Percentiles rank a stretch among this genome's conserved stretches.
Conservation (phyloP, 768 basidiomycete genomes). For the Hydnomerulius pinastri region DNA sequence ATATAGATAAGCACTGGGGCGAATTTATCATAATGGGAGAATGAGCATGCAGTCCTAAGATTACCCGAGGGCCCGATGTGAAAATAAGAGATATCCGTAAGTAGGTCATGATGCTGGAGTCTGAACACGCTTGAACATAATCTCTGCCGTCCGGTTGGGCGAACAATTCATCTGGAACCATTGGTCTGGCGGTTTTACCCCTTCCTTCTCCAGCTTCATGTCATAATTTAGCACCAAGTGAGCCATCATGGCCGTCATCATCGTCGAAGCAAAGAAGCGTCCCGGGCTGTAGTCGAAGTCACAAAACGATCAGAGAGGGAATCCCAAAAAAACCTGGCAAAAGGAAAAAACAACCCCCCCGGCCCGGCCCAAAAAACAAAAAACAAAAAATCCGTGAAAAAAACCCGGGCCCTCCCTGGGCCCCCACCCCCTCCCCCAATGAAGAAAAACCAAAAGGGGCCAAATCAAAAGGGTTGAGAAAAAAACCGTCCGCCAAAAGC, state of each 20-base stretch:
- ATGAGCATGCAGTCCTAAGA: slow-evolving; percentile 3
- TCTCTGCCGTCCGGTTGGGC: slow-evolving; percentile 37
- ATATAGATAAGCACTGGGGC: slow-evolving; percentile 8
- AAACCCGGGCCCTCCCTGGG: slow-evolving; percentile 21
- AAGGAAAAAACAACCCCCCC: slow-evolving; percentile 35
- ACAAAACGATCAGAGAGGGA: slow-evolving; percentile 2
- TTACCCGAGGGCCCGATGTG: slow-evolving; percentile 11
- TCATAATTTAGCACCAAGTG: slow-evolving; percentile 43
- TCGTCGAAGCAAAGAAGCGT: slow-evolving; percentile 42
- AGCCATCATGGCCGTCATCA: slow-evolving; percentile 43
- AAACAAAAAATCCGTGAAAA: slow-evolving; percentile 33
- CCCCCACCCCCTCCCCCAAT: slow-evolving; percentile 26
- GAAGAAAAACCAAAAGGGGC: slow-evolving; percentile 43
- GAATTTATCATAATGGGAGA: slow-evolving; percentile 12
- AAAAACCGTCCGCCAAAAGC: slow-evolving; percentile 43
- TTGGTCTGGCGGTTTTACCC: slow-evolving; percentile 35
- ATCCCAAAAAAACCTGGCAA: not conserved
- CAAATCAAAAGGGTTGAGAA: slow-evolving; percentile 43
- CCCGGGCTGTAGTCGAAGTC: slow-evolving; percentile 36
- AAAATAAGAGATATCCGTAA: slow-evolving; percentile 4
- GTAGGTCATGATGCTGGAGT: slow-evolving; percentile 14
- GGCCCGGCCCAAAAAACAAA: slow-evolving; percentile 38
- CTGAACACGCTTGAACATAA: slow-evolving; percentile 43
- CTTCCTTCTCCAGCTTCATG: slow-evolving; percentile 37
- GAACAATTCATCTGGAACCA: slow-evolving; percentile 37